phyloP scores from a whole-genome alignment of 768 basidiomycete genomes.

The Auricularia auricula-judae region DNA sequence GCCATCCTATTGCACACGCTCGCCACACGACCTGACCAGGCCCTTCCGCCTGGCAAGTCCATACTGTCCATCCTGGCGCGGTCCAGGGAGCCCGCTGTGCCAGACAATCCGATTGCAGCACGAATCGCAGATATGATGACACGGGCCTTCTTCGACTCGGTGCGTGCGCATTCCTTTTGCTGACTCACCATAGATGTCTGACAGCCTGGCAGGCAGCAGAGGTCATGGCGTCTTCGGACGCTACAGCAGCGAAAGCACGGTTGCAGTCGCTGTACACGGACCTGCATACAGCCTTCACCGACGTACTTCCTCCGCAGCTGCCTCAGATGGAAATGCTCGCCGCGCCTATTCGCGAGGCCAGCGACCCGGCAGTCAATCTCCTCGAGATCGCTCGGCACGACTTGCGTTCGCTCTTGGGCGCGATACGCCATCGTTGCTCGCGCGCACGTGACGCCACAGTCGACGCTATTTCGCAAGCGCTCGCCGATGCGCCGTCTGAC shows the following conservation, averaged over 20 bases:
- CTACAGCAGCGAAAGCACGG: slow-evolving; percentile 47
- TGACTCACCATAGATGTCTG: neutral
- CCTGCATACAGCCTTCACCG: slow-evolving; percentile 34
- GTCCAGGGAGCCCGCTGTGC: slow-evolving; percentile 9
- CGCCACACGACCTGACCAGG: slow-evolving; percentile 44
- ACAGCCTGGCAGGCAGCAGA: slow-evolving; percentile 36
- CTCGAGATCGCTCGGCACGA: slow-evolving; percentile 44
- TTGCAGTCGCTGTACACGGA: slow-evolving; percentile 48
- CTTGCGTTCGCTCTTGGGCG: slow-evolving; percentile 40
- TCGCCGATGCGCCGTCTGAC: slow-evolving; percentile 23
- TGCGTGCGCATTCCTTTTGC: slow-evolving; percentile 19
- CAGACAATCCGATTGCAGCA: slow-evolving; percentile 29
- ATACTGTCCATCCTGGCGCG: slow-evolving; percentile 49
- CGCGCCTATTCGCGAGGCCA: slow-evolving; percentile 35
- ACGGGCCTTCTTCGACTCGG: slow-evolving; percentile 67
- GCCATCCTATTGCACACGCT: slow-evolving; percentile 44
- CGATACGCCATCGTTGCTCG: slow-evolving; percentile 52
- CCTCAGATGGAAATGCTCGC: slow-evolving; percentile 39
- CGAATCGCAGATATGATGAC: slow-evolving; percentile 40
- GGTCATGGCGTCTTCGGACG: slow-evolving; percentile 44
- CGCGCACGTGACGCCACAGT: slow-evolving; percentile 50
- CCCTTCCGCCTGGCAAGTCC: slow-evolving; percentile 65
- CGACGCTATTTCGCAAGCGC: slow-evolving; percentile 28
- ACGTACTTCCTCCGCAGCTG: slow-evolving; percentile 50
- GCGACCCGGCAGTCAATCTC: slow-evolving; percentile 52